Percentiles rank a stretch among this genome's conserved stretches.
These are phyloP conservation scores for Diaporthe sp. DNA, from an alignment of 2,329 filamentous ascomycete species.

Conservation along the genomic window DNA sequence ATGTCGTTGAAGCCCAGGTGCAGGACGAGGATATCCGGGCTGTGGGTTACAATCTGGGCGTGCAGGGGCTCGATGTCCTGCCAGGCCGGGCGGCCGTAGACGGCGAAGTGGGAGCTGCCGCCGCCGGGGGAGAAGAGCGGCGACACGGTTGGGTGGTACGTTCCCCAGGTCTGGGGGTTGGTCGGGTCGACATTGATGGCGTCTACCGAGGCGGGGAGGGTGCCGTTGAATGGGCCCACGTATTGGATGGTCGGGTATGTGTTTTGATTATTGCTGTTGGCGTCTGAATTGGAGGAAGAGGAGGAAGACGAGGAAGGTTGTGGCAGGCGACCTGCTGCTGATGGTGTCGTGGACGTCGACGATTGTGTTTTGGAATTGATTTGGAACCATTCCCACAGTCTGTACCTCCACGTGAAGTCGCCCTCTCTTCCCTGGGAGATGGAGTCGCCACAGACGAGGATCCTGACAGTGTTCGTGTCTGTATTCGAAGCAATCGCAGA, in stretches of 20 bases:
- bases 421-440: constrained; percentile 54
- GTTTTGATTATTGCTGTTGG: background rate
- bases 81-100: constrained; percentile 50
- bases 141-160: constrained; percentile 32
- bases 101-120: constrained; percentile 49
- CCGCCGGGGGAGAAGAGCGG: constrained; percentile 43
- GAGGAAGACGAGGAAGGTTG: background rate
- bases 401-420: constrained; percentile 58
- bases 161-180: constrained; percentile 32
- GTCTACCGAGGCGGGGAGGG: constrained; percentile 36
- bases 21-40: constrained; percentile 51
- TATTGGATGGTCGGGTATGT: constrained; percentile 41
- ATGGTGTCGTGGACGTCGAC: background rate
- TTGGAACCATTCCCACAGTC: constrained; percentile 55
- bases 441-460: constrained; percentile 55
- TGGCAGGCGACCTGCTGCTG: constrained; percentile 38
- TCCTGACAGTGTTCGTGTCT: constrained; percentile 30
- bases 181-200: constrained; percentile 24
- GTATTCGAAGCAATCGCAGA: background rate
- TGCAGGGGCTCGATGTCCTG: constrained; percentile 47
- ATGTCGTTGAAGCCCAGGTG: constrained; percentile 52
- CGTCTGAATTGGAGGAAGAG: background rate
- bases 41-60: constrained; percentile 45
- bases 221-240: constrained; percentile 54
- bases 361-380: constrained; percentile 32